Evolutionary conservation across 2,329 filamentous ascomycete species (phyloP), one percentile per base, ranked within the genome.

Genomic region (Pseudogymnoascus sp.): DNA sequence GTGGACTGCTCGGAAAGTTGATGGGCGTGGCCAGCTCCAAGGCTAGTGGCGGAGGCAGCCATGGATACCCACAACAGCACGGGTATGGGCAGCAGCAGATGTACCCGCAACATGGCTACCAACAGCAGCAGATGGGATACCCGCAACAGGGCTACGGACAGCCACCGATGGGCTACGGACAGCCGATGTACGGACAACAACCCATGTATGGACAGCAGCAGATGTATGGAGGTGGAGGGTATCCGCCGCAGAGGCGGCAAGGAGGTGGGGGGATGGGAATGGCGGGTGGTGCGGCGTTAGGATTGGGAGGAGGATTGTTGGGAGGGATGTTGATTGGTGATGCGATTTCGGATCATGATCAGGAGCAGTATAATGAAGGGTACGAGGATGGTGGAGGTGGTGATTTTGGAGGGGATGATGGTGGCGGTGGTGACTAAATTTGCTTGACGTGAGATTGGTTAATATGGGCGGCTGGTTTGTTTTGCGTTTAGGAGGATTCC

Each of bases 291-390:
- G 84, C 87, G 7, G 89, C 89, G 20, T 76, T 96, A 43, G 91
- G 91, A 76, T 73, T 90, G 3, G 91, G 91, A 66, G 91, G 88
- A 65, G 91, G 91, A 73, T 70, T 96, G 70, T 68, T 96, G 1
- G 92, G 91, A 67, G 91, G 91, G 61, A 82, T 84, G 64, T 64
- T 96, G 68, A 74, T 96, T 32, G 86, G 80, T 2, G 79, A 88
- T 69, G 86, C 86, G 1, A 78, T 92, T 58, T 75, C 88, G 61
- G 82, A 86, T 63, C 71, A 80, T 54, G 74, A 89, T 65, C 75
- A 87, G 63, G 77, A 83, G 4, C 81, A 82, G 30, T 87, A 84
- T 66, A 67, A 80, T 18, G 71, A 82, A 16, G 80, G 79, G 20
- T 77, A 78, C 62, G 25, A 57, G 18, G 50, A 57, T 57, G 50